Conservation (phyloP, 2,329 filamentous ascomycete genomes). For the Talaromyces marneffei region DNA sequence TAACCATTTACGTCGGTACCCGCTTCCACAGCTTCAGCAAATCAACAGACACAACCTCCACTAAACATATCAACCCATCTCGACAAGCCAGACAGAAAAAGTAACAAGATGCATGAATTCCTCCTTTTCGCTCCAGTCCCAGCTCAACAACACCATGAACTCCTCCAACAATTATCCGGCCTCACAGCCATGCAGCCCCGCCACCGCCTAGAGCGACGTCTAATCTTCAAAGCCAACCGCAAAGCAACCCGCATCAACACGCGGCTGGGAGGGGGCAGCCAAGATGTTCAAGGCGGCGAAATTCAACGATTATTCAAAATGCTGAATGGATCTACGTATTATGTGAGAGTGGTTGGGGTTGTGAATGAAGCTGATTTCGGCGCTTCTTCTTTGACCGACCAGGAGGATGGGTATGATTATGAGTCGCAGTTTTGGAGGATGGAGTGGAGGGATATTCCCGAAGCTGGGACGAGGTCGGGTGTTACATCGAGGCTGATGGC, state of each 20-base stretch:
- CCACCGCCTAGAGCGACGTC: constrained; percentile 48
- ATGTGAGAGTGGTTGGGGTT: constrained; percentile 47
- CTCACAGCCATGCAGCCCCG: constrained; percentile 57
- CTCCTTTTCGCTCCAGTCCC: constrained; percentile 57
- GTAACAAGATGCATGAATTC: constrained; percentile 56
- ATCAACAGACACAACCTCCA: not conserved
- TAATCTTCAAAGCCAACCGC: constrained; percentile 54
- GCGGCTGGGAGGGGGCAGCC: constrained; percentile 36
- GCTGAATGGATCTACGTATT: constrained; percentile 49
- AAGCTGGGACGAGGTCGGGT: constrained; percentile 48
- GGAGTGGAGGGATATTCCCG: constrained; percentile 46
- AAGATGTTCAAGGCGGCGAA: constrained; percentile 41
- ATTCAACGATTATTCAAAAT: constrained; percentile 43
- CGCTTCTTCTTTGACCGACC: constrained; percentile 15
- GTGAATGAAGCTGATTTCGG: constrained; percentile 36
- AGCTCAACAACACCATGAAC: constrained; percentile 52
- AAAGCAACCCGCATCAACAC: constrained; percentile 39
- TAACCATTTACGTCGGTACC: too few species aligned
- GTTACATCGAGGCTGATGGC: constrained; percentile 50
- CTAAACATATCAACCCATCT: not conserved
- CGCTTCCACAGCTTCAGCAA: not conserved
- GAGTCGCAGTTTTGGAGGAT: constrained; percentile 39
- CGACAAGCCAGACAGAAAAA: not conserved
- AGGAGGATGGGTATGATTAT: constrained; percentile 29
- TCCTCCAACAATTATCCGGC: constrained; percentile 57